phyloP scores from a whole-genome alignment of 2,329 filamentous ascomycete species.

The Mycocentrospora acerina region DNA sequence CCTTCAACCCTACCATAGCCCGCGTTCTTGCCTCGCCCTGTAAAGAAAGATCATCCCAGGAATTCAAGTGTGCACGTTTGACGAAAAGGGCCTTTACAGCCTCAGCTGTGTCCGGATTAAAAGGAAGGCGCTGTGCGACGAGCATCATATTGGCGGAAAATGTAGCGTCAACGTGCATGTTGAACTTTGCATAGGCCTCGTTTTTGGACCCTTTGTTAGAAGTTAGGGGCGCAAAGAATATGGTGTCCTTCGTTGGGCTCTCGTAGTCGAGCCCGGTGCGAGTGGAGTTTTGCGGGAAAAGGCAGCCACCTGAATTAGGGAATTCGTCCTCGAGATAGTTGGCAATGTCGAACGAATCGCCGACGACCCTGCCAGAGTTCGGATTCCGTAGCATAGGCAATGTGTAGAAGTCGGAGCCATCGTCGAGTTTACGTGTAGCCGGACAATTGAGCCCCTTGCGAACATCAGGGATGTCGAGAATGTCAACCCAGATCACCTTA shows the following conservation, averaged over 20 bases:
- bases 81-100: conserved; percentile 51
- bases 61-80: conserved; percentile 46
- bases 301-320: conserved; percentile 48
- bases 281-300: conserved; percentile 50
- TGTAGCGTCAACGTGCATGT: conserved; percentile 55
- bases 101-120: conserved; percentile 54
- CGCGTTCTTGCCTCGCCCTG: conserved; percentile 44
- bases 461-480: conserved; percentile 51
- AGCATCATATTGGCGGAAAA: conserved; percentile 54
- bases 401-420: conserved; percentile 62
- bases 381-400: conserved; percentile 59
- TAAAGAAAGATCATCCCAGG: conserved; percentile 48
- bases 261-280: conserved; percentile 44
- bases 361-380: conserved; percentile 46
- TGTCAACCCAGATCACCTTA: conserved; percentile 54
- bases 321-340: conserved; percentile 58
- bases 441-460: conserved; percentile 47
- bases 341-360: conserved; percentile 68
- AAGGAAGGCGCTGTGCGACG: conserved; percentile 46
- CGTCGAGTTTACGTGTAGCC: conserved; percentile 55
- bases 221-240: conserved; percentile 40
- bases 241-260: conserved; percentile 28
- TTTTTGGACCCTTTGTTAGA: conserved; percentile 41
- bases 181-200: conserved; percentile 47
- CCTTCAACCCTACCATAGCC: conserved; percentile 44